Conservation (phyloP, 805 yeast genomes). For the Yarrowia deformans region DNA sequence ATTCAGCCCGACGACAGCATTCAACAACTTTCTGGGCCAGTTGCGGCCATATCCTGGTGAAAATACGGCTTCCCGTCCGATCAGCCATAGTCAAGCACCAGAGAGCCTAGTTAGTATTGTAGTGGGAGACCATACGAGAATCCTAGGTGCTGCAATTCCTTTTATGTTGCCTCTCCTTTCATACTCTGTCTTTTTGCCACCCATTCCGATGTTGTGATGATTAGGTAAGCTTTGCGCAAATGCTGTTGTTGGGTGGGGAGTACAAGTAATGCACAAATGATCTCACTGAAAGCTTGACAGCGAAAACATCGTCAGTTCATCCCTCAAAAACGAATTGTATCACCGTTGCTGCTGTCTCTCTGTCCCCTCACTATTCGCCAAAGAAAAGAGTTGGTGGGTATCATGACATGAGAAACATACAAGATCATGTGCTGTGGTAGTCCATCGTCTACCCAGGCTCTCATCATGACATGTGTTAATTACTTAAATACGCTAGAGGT, state of each 20-base stretch:
- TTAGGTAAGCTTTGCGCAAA: not conserved
- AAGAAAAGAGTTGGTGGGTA: too few species aligned
- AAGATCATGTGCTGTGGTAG: too few species aligned
- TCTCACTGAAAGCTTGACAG: too few species aligned
- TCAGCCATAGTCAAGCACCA: slow-evolving; percentile 33
- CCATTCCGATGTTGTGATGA: not conserved
- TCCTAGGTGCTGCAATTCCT: slow-evolving; percentile 21
- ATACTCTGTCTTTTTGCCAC: slow-evolving; percentile 4
- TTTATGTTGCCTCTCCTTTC: not conserved
- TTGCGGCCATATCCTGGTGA: slow-evolving; percentile 35
- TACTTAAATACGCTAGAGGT: slow-evolving; percentile 2
- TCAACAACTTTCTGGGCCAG: slow-evolving; percentile 2
- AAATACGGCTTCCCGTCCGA: slow-evolving; percentile 34
- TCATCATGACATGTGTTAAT: too few species aligned
- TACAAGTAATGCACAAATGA: too few species aligned
- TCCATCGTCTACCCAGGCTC: too few species aligned
- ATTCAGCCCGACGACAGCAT: not conserved
- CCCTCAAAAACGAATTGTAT: too few species aligned
- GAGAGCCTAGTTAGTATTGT: slow-evolving; percentile 30
- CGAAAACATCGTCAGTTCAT: too few species aligned
- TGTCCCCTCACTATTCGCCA: too few species aligned
- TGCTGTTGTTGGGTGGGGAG: too few species aligned
- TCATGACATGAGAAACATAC: too few species aligned
- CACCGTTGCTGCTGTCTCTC: too few species aligned
- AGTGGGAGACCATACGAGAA: slow-evolving; percentile 33